Evolutionary conservation across 2,329 filamentous ascomycete genomes (phyloP).

Genomic region (Mycosphaerella arachidis): DNA sequence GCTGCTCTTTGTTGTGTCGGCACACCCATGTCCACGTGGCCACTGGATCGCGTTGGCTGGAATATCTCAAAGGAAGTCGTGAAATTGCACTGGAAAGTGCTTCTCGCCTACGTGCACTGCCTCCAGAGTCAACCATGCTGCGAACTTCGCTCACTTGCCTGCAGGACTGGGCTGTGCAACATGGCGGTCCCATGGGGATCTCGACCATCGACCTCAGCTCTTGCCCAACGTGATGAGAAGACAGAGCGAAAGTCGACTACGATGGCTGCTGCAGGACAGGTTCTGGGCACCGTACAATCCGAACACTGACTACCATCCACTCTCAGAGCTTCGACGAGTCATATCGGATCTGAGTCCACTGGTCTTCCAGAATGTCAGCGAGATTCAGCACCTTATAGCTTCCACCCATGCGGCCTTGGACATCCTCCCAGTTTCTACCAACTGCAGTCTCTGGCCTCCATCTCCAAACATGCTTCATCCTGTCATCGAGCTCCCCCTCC

Average conservation of each 20-base stretch:
- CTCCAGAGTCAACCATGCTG: too few species aligned
- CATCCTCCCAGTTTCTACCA: constrained; percentile 44
- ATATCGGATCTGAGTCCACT: constrained; percentile 37
- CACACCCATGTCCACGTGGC: too few species aligned
- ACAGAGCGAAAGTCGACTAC: not conserved
- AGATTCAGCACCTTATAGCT: constrained; percentile 49
- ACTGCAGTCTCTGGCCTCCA: constrained; percentile 52
- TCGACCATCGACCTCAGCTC: too few species aligned
- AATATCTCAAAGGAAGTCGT: too few species aligned
- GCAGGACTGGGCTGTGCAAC: too few species aligned
- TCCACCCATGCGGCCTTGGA: constrained; percentile 48
- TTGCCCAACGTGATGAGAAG: too few species aligned
- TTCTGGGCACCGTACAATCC: not conserved
- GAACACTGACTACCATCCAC: not conserved
- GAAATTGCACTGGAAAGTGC: too few species aligned
- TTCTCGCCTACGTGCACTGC: too few species aligned
- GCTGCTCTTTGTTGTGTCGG: not conserved
- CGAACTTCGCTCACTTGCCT: too few species aligned
- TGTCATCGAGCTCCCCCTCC: constrained; percentile 42
- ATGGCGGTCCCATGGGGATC: too few species aligned
- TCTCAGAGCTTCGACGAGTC: not conserved
- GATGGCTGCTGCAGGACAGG: not conserved
- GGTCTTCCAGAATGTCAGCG: constrained; percentile 34
- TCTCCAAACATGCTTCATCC: constrained; percentile 41
- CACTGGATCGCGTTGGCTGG: too few species aligned